A percentile compares a stretch with the other conserved stretches of the same genome.
Evolutionary conservation across 805 yeast genomes (phyloP).

Genomic region (Yarrowia osloensis): DNA sequence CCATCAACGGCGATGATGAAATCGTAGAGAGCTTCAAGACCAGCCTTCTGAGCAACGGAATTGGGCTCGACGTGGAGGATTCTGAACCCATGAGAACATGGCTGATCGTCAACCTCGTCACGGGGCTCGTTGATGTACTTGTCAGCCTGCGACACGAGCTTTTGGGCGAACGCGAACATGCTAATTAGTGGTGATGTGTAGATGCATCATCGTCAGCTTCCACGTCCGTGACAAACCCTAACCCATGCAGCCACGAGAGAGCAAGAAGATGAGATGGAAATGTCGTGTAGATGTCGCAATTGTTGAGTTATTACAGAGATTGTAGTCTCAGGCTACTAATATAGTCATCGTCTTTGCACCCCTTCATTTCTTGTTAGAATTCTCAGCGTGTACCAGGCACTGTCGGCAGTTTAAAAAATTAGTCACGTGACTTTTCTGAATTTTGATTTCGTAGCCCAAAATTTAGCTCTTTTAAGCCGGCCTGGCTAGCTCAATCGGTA

Average conservation of each 20-base stretch:
- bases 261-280: neutral
- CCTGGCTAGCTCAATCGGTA: slow-evolving; percentile 30
- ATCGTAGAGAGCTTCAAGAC: slow-evolving; percentile 85
- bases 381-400: too few relatives aligned
- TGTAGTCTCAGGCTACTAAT: too few relatives aligned
- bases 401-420: neutral
- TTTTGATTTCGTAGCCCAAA: neutral
- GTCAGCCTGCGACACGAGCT: slow-evolving; percentile 37
- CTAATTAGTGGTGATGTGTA: slow-evolving; percentile 13
- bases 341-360: too few relatives aligned
- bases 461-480: neutral
- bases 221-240: neutral
- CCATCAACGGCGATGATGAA: slow-evolving; percentile 80
- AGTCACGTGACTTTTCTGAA: neutral
- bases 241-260: slow-evolving; percentile 1
- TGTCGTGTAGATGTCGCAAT: neutral
- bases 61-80: slow-evolving; percentile 52
- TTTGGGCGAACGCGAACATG: slow-evolving; percentile 34
- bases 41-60: slow-evolving; percentile 53
- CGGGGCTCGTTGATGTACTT: slow-evolving; percentile 39
- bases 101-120: slow-evolving; percentile 35
- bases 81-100: slow-evolving; percentile 53
- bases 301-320: too few relatives aligned
- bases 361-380: too few relatives aligned
- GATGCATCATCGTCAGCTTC: neutral